Conservation (phyloP, 2,329 filamentous ascomycete genomes). For the Fusarium sambucinum region DNA sequence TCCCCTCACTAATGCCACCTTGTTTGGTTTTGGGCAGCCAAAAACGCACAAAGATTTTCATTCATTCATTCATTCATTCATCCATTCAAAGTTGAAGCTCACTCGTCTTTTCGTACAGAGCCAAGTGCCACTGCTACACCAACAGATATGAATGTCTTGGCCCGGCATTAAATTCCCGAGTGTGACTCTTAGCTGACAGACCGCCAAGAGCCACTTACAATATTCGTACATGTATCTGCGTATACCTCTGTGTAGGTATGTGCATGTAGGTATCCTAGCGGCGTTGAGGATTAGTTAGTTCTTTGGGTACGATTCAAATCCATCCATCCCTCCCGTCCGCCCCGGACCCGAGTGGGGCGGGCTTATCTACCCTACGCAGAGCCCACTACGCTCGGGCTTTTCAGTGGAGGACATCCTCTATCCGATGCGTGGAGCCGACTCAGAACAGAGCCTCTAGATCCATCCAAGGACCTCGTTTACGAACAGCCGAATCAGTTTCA, state of each 20-base stretch:
- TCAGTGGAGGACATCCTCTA: constrained; percentile 14
- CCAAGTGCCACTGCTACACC: neutral
- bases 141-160: constrained; percentile 26
- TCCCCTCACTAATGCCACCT: constrained; percentile 49
- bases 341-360: constrained; percentile 21
- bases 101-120: neutral
- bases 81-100: constrained; percentile 16
- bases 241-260: neutral
- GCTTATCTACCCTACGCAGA: constrained; percentile 11
- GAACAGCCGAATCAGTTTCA: constrained; percentile 25
- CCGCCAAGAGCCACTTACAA: constrained; percentile 17
- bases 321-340: constrained; percentile 15
- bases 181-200: constrained; percentile 31
- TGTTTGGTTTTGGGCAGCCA: constrained; percentile 43
- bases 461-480: constrained; percentile 14
- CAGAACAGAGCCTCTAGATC: constrained; percentile 41
- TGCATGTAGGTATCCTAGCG: constrained; percentile 15
- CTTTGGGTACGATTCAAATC: constrained; percentile 26
- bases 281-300: constrained; percentile 24
- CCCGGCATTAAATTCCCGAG: constrained; percentile 38
- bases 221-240: neutral
- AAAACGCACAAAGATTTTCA: constrained; percentile 21
- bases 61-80: constrained; percentile 7
- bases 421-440: constrained; percentile 29
- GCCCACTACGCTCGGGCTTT: constrained; percentile 25